phyloP scores from a whole-genome alignment of 108 stramenopile species.

The Halocafeteria seosinensis region DNA sequence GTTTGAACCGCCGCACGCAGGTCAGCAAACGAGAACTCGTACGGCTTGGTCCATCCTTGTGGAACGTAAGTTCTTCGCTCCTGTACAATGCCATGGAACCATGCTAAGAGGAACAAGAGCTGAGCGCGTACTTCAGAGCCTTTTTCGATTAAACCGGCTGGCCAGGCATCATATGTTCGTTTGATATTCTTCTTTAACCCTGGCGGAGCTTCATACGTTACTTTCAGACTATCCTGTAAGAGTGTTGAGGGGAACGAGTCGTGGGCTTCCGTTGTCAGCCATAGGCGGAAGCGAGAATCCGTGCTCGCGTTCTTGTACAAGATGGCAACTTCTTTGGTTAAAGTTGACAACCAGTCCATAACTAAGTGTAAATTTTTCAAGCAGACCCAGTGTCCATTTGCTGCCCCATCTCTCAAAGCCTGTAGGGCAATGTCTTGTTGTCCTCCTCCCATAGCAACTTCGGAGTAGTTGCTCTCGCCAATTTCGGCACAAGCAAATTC shows the following conservation, averaged over 20 bases:
- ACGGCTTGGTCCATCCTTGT: slow-evolving; percentile 48
- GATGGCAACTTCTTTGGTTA: slow-evolving; percentile 20
- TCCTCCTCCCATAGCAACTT: slow-evolving; percentile 47
- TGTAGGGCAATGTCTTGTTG: slow-evolving; percentile 33
- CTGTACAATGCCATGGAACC: slow-evolving; percentile 43
- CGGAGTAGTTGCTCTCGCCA: slow-evolving; percentile 20
- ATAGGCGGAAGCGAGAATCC: slow-evolving; percentile 31
- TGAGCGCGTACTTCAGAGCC: slow-evolving; percentile 16
- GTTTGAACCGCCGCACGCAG: slow-evolving; percentile 33
- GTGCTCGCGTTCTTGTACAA: slow-evolving; percentile 12
- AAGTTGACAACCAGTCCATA: slow-evolving; percentile 28
- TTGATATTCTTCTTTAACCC: slow-evolving; percentile 43
- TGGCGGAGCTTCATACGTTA: slow-evolving; percentile 46
- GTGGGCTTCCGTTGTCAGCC: slow-evolving; percentile 44
- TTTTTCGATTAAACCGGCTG: slow-evolving; percentile 12
- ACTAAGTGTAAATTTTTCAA: slow-evolving; percentile 47
- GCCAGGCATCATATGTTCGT: slow-evolving; percentile 31
- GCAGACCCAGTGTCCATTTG: slow-evolving; percentile 39
- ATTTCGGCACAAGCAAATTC: slow-evolving; percentile 17
- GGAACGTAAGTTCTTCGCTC: slow-evolving; percentile 42
- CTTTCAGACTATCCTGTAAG: slow-evolving; percentile 41
- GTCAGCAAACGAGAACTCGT: slow-evolving; percentile 43
- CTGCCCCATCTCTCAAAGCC: slow-evolving; percentile 17
- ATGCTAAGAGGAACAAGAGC: slow-evolving; percentile 34
- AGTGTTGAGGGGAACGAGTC: slow-evolving; percentile 29